phyloP scores from a whole-genome alignment of 1,284 basidiomycete species.

The Marasmius oreades region DNA sequence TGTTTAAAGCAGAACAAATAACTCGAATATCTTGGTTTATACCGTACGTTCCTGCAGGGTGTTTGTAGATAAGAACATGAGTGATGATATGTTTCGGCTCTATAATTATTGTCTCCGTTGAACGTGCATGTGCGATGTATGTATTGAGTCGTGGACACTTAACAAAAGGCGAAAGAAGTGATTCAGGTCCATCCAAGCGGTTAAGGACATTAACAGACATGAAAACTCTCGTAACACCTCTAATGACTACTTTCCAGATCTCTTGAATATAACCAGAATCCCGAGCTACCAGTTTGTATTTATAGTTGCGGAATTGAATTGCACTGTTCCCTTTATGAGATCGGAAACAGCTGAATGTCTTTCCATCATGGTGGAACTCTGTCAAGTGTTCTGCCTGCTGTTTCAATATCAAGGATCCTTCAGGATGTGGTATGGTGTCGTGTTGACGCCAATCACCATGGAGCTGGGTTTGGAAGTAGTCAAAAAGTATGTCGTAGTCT shows the following conservation, averaged over 20 bases:
- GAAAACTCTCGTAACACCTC: constrained; percentile 8
- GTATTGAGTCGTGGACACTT: neutral
- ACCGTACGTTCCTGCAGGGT: constrained; percentile 6
- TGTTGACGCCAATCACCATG: neutral
- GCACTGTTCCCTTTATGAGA: constrained; percentile 11
- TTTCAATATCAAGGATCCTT: neutral
- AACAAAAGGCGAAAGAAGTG: constrained; percentile 2
- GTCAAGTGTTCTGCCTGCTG: neutral
- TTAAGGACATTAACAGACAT: constrained; percentile 9
- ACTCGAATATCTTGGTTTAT: constrained; percentile 7
- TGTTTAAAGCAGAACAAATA: constrained; percentile 14
- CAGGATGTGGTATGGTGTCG: neutral
- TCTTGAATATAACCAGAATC: constrained; percentile 13
- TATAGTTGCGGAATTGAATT: constrained; percentile 13
- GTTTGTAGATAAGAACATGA: constrained; percentile 12
- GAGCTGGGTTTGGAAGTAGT: neutral
- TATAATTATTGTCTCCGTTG: constrained; percentile 9
- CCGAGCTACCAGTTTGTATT: neutral
- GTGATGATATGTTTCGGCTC: constrained; percentile 16
- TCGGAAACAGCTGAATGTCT: constrained; percentile 1
- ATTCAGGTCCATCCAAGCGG: neutral
- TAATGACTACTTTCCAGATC: constrained; percentile 15
- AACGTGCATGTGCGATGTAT: constrained; percentile 1
- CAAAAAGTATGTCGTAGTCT: neutral
- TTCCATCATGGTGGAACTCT: neutral